Base-by-base conservation (phyloP, 2,329 filamentous ascomycete species). In the Ophiostoma tasmaniense region DNA sequence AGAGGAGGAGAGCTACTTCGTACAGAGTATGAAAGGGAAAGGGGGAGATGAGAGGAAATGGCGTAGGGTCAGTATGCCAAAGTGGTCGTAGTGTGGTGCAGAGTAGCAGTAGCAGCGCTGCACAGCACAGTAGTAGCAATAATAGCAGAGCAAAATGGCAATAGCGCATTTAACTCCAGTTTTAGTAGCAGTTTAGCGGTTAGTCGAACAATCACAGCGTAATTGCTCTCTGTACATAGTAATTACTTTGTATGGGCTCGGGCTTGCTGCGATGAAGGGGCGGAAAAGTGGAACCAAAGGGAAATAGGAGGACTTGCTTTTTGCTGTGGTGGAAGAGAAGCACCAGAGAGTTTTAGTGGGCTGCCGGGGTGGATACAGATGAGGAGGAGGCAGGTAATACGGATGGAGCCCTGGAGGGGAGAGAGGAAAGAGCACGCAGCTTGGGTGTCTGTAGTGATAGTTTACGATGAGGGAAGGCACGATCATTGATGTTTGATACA, bases 231-330 rank as follows among this genome's bases (percentile, higher is more conserved):
- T n/a, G 7, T n/a, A n/a, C n/a, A n/a, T n/a, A n/a, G n/a, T 7
- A 45, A 20, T 45, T 45, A 45, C 42, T 45, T 4, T 17, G 4
- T 45, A 20, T 7, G 68, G 52, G 62, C 50, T 59, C 39, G 55
- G 66, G 66, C 14, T 68, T 66, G 66, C 52, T 25, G 50, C 61
- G 61, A 68, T 52, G 22, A 42, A 52, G 66, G 52, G 66, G 66
- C 28, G 61, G 25, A 66, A 68, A 68, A 68, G 69, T 70, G 69
- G 69, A 65, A 28, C 39, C 35, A 22, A 13, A 35, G 50, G 62
- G 37, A 70, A 70, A 67, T 67, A 67, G 64, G 68, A 70, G 66
- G 66, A 28, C 59, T 35, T 65, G 17, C 37, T 20, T 65, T 39
- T 64, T 64, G 62, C 35, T 37, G 17, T 28, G 62, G 64, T 28